Base-by-base conservation (phyloP, 73 alveolate genomes). In the Loxodes magnus region DNA sequence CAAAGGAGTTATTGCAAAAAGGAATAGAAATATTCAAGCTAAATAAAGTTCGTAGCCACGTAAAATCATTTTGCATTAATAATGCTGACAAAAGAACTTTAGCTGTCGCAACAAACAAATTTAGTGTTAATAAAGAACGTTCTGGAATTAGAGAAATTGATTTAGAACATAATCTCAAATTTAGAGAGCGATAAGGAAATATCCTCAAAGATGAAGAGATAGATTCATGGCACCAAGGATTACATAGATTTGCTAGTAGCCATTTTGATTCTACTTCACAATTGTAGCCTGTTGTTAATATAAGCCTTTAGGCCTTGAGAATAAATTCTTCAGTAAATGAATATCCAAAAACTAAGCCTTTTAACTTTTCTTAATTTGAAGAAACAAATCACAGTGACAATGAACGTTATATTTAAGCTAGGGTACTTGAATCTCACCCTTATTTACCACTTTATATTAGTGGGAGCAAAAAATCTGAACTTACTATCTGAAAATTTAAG, bases 131-230 rank as follows among this genome's bases (percentile, higher is more conserved):
- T 2, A 24, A 41, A 7, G 27, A 46, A 46, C 22, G 26, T 14
- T 37, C 22, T 19, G 27, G 26, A 2, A 46, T 46, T 1, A 46
- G 59, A 24, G 59, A 46, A 24, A 25, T 46, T 0, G 27, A 46
- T 2, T 9, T 46, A 0, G 59, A 46, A 1, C 59, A 46, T 24
- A 9, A 21, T 5, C 27, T 46, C 22, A 46, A 12, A 16, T 46
- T 46, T 24, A 46, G 27, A 2, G 10, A 24, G n/a, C 0, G 16
- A 17, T 25, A 46, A 2, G 53, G 14, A 5, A 41, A 46, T 10
- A 2, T 46, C 15, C 5, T 46, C 46, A 41, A 46, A 46, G 17
- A 10, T n/a, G 59, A 46, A n/a, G 59, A 46, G 43, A 37, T 41
- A 9, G 59, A 46, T 25, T 25, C 52, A 0, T 46, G 26, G 16